Evolutionary conservation across 495 filamentous ascomycete species (phyloP).

Genomic region (Aspergillus cristatus): DNA sequence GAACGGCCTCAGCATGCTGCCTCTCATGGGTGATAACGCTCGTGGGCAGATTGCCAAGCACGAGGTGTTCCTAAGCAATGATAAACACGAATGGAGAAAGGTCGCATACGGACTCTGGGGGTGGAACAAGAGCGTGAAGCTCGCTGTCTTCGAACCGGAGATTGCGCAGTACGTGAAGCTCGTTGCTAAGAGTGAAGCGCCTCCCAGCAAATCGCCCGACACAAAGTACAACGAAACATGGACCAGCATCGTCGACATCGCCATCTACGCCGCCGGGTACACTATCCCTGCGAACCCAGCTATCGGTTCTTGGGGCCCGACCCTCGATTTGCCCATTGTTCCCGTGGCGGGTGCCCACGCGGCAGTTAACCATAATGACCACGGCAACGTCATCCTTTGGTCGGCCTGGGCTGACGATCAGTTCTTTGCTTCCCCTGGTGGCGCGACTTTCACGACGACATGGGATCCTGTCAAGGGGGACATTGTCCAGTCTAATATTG

Average conservation of each 20-base stretch:
- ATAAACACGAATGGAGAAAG: constrained; percentile 24
- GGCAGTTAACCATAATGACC: constrained; percentile 14
- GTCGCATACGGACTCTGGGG: constrained; percentile 39
- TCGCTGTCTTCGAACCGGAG: constrained; percentile 27
- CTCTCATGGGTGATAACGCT: constrained; percentile 17
- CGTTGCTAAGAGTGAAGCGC: constrained; percentile 21
- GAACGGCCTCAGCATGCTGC: constrained; percentile 13
- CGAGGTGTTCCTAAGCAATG: constrained; percentile 27
- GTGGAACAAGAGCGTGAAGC: constrained; percentile 27
- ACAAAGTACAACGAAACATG: neutral
- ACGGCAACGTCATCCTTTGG: constrained; percentile 33
- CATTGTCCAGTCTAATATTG: constrained; percentile 28
- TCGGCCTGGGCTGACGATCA: constrained; percentile 28
- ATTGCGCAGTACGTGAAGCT: constrained; percentile 33
- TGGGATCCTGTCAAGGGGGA: constrained; percentile 24
- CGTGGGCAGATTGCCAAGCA: constrained; percentile 34
- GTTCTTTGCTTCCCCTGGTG: constrained; percentile 23
- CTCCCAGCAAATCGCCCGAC: constrained; percentile 3
- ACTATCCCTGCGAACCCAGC: constrained; percentile 5
- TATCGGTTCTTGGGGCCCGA: constrained; percentile 37
- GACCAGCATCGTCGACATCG: constrained; percentile 26
- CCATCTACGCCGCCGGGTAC: constrained; percentile 14
- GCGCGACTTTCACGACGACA: constrained; percentile 35
- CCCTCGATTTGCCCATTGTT: constrained; percentile 43
- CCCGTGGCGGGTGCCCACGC: constrained; percentile 32